Evolutionary conservation across 2,329 filamentous ascomycete genomes (phyloP), one percentile per base, ranked within the genome.

Genomic region (Hypoxylon rubiginosum): DNA sequence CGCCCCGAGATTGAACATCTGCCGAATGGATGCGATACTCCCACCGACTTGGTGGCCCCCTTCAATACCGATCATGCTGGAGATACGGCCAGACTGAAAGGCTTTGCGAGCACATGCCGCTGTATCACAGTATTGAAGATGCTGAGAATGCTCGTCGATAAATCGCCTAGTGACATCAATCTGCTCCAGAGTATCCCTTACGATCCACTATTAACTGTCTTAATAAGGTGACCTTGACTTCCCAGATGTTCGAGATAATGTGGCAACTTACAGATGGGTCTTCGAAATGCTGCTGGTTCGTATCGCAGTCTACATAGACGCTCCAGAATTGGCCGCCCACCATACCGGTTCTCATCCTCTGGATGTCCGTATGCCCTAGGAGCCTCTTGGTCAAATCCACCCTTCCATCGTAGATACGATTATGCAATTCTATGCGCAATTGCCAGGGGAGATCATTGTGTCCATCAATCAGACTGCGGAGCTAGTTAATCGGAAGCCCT

Each of bases 41-140:
- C 75, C 74, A 0, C 78, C 79, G 1, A 78, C 70, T 66, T 79
- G 77, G 58, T 81, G 79, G 4, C 71, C 62, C 15, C 78, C 79
- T 67, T 81, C 79, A 11, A 79, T 76, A 0, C 80, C 79, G 48
- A 80, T 74, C 69, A 79, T 79, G 51, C 75, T 78, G 0, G 79
- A 73, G 6, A 81, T 78, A 8, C 70, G 74, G 1, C 78, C 78
- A 1, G 61, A 43, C 19, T 71, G 68, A 61, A 80, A 81, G 0
- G 78, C 76, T 3, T 64, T 62, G 2, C 62, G 71, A 10, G 73
- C 73, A 17, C 77, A 77, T 2, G 64, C 62, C 1, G 74, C 34
- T 0, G 62, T 75, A 28, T 74, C 72, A 43, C 75, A 78, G 34
- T 71, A 76, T 28, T 70, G 64, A 24, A 73, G 63, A 13, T 75